phyloP scores from a whole-genome alignment of 768 basidiomycete genomes.

The Pleurotus ostreatus region DNA sequence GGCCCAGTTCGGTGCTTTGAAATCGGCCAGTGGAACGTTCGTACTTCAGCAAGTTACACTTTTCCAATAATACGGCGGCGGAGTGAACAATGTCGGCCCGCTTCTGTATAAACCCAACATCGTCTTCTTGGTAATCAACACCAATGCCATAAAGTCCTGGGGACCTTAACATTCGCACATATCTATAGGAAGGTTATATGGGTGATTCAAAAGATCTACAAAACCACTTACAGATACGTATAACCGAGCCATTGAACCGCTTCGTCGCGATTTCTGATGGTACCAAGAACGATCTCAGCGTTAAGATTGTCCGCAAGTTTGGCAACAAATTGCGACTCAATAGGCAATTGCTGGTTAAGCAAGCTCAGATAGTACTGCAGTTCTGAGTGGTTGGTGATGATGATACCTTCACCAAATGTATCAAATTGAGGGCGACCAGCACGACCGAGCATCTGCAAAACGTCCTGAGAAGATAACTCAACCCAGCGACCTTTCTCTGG shows the following conservation, averaged over 20 bases:
- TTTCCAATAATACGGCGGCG: slow-evolving; percentile 90
- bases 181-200: slow-evolving; percentile 40
- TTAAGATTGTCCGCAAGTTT: slow-evolving; percentile 95
- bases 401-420: slow-evolving; percentile 95
- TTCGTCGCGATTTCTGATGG: slow-evolving; percentile 91
- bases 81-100: slow-evolving; percentile 92
- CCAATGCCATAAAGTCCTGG: slow-evolving; percentile 87
- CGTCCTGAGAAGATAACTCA: slow-evolving; percentile 92
- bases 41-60: slow-evolving; percentile 92
- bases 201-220: slow-evolving; percentile 8
- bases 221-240: slow-evolving; percentile 75
- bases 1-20: slow-evolving; percentile 89
- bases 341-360: slow-evolving; percentile 96
- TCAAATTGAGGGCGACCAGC: slow-evolving; percentile 98
- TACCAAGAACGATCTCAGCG: slow-evolving; percentile 95
- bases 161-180: slow-evolving; percentile 90
- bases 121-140: slow-evolving; percentile 88
- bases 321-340: slow-evolving; percentile 91
- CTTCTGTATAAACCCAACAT: slow-evolving; percentile 81
- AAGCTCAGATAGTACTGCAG: slow-evolving; percentile 95
- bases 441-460: slow-evolving; percentile 97
- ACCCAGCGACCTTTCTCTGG: slow-evolving; percentile 98
- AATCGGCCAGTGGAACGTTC: slow-evolving; percentile 85
- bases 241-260: slow-evolving; percentile 98
- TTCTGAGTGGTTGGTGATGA: slow-evolving; percentile 97